Base-by-base conservation (phyloP, 208 protist species). In the Herpetomonas muscarum region DNA sequence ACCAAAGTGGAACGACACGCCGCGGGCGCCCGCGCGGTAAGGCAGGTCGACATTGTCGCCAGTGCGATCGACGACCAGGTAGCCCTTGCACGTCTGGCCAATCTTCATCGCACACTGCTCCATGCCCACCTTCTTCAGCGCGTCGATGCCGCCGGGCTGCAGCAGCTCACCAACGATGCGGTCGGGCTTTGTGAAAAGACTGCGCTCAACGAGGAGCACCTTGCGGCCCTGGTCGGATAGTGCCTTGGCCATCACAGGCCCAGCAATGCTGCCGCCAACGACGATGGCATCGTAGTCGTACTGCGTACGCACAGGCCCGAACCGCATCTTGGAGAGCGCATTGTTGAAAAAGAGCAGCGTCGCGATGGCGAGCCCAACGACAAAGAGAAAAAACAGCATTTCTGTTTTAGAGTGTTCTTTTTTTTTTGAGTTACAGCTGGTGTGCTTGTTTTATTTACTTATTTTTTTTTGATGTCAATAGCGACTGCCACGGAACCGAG, bases 141-240 rank as follows among this genome's bases (percentile, higher is more conserved):
- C 74, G 37, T 81, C 55, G 15, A 98, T 50, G 50, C 96, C 96
- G 48, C 93, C 94, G 9, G 96, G 96, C 74, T 98, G 96, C 47
- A 98, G 81, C 17, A 98, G 81, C 70, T 98, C 96, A 34, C 96
- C 96, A 25, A 98, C 83, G 58, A 98, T 97, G 56, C 93, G 85
- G 66, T 98, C 87, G 7, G 96, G 94, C 46, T 90, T 85, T 19
- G 67, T 86, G 67, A 91, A 94, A 24, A 97, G 70, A 31, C 82
- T 72, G 41, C 92, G 81, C 64, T 98, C 95, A 13, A 98, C 57
- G 41, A 97, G 50, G 15, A 97, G 55, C 17, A 98, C 91, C 58
- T 77, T 78, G 50, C 82, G 75, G 60, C 92, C 91, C 61, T 95
- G 75, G 47, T 75, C 74, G 1, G 85, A 90, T 22, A 97, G 76